These are phyloP conservation scores for Mycocentrospora acerina DNA, from an alignment of 2,329 filamentous ascomycete species.

Conservation along the genomic window DNA sequence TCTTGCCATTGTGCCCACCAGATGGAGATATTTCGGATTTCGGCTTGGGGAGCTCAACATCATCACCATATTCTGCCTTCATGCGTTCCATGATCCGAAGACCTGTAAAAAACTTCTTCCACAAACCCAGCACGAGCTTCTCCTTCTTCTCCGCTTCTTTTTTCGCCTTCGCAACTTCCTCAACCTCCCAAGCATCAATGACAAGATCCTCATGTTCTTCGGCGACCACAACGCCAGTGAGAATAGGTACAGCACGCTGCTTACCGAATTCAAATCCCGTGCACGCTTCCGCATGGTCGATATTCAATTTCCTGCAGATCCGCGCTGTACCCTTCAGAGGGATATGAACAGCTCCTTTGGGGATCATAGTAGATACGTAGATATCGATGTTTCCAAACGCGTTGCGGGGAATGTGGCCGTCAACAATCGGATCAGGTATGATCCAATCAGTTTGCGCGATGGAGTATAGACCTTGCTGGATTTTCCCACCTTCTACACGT, in stretches of 20 bases:
- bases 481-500: conserved; percentile 74
- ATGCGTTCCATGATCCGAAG: conserved; percentile 66
- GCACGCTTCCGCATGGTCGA: conserved; percentile 92
- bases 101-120: conserved; percentile 86
- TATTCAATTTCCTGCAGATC: conserved; percentile 78
- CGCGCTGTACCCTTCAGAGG: conserved; percentile 74
- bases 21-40: conserved; percentile 23
- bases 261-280: conserved; percentile 96
- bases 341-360: conserved; percentile 78
- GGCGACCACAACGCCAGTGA: conserved; percentile 86
- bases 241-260: conserved; percentile 88
- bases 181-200: conserved; percentile 71
- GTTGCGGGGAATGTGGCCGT: conserved; percentile 91
- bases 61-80: conserved; percentile 36
- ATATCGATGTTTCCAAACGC: conserved; percentile 95
- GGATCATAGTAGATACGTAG: conserved; percentile 92
- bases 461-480: conserved; percentile 82
- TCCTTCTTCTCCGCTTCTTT: conserved; percentile 82
- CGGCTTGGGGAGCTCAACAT: conserved; percentile 66
- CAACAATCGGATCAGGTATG: conserved; percentile 79
- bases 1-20: conserved; percentile 59
- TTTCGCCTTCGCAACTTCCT: conserved; percentile 71
- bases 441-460: conserved; percentile 92
- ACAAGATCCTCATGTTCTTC: conserved; percentile 74
- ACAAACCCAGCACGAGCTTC: conserved; percentile 71